Evolutionary conservation across 2,329 filamentous ascomycete genomes (phyloP).

Genomic region (Blastomyces parvus): DNA sequence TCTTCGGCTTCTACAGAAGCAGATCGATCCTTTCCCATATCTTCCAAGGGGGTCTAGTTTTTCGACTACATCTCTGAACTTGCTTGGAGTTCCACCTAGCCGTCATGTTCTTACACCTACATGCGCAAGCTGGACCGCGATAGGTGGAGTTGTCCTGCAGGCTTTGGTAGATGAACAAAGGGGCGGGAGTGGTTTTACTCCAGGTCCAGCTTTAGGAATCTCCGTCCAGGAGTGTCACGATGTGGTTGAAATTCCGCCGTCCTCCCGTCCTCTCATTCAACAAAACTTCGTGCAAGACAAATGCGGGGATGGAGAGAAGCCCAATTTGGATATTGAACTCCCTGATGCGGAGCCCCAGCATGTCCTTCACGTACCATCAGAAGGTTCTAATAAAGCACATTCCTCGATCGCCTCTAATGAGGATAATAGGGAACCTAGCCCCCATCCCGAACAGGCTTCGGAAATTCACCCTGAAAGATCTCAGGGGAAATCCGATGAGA

Average conservation of each 20-base stretch:
- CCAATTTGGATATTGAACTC: constrained; percentile 2
- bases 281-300: not conserved
- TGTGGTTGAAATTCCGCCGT: constrained; percentile 1
- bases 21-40: constrained; percentile 46
- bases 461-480: not conserved
- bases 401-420: not conserved
- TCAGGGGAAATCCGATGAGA: constrained; percentile 5
- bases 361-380: not conserved
- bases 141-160: constrained; percentile 42
- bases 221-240: constrained; percentile 30
- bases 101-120: constrained; percentile 31
- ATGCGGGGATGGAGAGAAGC: not conserved
- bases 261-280: constrained; percentile 13
- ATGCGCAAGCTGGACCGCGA: constrained; percentile 37
- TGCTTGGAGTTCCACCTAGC: constrained; percentile 30
- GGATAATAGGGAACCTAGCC: not conserved
- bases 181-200: constrained; percentile 20
- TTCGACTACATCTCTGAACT: constrained; percentile 16
- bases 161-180: constrained; percentile 34
- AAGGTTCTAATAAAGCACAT: not conserved
- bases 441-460: not conserved
- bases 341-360: not conserved
- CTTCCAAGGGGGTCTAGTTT: constrained; percentile 23
- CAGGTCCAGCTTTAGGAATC: constrained; percentile 36
- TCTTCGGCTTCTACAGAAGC: constrained; percentile 43